Evolutionary conservation across 768 basidiomycete species (phyloP).

Genomic region (Termitomyces sp.): DNA sequence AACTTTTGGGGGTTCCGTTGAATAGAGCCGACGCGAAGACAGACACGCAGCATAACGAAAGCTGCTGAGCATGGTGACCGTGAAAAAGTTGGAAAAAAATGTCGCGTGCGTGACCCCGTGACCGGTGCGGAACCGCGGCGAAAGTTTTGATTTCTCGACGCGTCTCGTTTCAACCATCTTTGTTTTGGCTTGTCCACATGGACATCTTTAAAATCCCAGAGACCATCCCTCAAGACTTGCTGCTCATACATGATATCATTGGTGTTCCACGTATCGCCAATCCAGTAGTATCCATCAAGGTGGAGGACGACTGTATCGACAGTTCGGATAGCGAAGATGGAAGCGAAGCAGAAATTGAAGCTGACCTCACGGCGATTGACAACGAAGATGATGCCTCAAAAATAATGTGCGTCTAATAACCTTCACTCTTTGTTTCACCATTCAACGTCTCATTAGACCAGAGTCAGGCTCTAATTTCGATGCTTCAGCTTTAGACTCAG

Average conservation of each 20-base stretch:
- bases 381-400: conserved; percentile 31
- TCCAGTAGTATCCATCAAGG: background rate
- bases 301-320: conserved; percentile 40
- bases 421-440: conserved; percentile 5
- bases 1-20: conserved; percentile 47
- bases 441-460: conserved; percentile 9
- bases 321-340: conserved; percentile 49
- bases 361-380: conserved; percentile 38
- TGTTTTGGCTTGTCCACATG: conserved; percentile 19
- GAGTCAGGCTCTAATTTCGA: background rate
- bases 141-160: conserved; percentile 10
- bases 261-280: conserved; percentile 22
- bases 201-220: conserved; percentile 55
- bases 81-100: conserved; percentile 13
- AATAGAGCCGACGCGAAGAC: conserved; percentile 39
- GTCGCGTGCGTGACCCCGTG: conserved; percentile 12
- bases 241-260: conserved; percentile 66
- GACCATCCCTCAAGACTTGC: conserved; percentile 64
- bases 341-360: conserved; percentile 73
- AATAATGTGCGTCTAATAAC: conserved; percentile 9
- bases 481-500: conserved; percentile 16
- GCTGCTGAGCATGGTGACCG: conserved; percentile 11
- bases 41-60: conserved; percentile 12
- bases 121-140: conserved; percentile 2
- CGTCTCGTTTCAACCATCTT: background rate